Evolutionary conservation across 345 rosid species (phyloP).

Genomic region (Eucalyptus marginata): DNA sequence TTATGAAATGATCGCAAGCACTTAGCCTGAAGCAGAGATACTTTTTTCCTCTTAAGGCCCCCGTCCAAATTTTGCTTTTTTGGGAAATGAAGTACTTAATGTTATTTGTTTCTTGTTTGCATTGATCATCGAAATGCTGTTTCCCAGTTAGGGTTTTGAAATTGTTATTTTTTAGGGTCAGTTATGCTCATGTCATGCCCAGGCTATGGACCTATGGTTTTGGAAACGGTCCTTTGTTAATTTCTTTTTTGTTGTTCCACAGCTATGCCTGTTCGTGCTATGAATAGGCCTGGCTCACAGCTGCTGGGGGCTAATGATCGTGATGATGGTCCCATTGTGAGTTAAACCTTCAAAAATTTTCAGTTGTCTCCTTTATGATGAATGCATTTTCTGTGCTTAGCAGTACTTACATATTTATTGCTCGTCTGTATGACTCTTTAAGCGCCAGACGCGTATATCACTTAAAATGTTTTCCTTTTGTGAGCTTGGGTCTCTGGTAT

Average conservation of each 20-base stretch:
- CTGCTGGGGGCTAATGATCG: slow-evolving; percentile 91
- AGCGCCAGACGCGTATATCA: not conserved
- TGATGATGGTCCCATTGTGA: slow-evolving; percentile 94
- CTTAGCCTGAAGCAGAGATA: not conserved
- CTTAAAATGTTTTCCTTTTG: not conserved
- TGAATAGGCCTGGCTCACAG: slow-evolving; percentile 85
- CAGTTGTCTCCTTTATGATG: not conserved
- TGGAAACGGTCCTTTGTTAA: not conserved
- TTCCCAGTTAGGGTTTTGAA: not conserved
- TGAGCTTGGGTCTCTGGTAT: not conserved
- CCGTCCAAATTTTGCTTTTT: not conserved
- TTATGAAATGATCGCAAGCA: not conserved
- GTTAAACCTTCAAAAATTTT: not conserved
- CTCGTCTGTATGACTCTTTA: not conserved
- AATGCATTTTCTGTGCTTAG: not conserved
- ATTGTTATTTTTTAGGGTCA: not conserved
- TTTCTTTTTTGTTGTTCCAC: not conserved
- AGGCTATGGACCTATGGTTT: not conserved
- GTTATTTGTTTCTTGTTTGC: not conserved
- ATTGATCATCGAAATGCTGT: not conserved
- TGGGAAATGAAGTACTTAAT: not conserved
- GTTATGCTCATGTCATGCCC: not conserved
- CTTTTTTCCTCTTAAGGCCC: not conserved
- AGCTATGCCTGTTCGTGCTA: slow-evolving; percentile 71
- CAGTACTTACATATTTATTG: not conserved